Conservation (phyloP, 805 yeast genomes). For the Suhomyces kilbournensis region DNA sequence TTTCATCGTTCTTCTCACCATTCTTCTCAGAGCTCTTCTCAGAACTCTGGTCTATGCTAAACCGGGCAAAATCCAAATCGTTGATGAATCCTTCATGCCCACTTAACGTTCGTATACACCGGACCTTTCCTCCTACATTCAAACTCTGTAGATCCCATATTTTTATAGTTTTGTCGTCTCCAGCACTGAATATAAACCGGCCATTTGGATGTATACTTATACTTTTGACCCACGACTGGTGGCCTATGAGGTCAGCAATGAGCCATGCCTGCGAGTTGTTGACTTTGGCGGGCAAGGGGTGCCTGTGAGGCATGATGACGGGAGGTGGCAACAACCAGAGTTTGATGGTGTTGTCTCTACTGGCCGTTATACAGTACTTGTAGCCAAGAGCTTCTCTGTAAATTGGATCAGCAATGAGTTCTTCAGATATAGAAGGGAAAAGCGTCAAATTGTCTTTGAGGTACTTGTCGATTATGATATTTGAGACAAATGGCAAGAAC, state of each 20-base stretch:
- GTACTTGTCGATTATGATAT: conserved; percentile 46
- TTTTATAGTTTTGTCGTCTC: conserved; percentile 75
- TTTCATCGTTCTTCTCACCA: conserved; percentile 5
- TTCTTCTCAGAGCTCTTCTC: conserved; percentile 1
- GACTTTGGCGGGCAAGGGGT: conserved; percentile 50
- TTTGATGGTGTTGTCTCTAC: conserved; percentile 71
- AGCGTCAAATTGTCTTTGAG: conserved; percentile 29
- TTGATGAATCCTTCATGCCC: conserved; percentile 80
- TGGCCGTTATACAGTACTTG: conserved; percentile 73
- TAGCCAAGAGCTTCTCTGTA: conserved; percentile 45
- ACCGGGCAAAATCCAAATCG: conserved; percentile 53
- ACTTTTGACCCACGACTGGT: conserved; percentile 82
- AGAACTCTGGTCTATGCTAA: conserved; percentile 17
- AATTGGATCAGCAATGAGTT: conserved; percentile 22
- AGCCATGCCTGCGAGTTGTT: conserved; percentile 60
- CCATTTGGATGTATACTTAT: conserved; percentile 75
- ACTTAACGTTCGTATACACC: conserved; percentile 45
- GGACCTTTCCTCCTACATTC: conserved; percentile 41
- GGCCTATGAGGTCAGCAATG: conserved; percentile 62
- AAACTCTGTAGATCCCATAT: conserved; percentile 67
- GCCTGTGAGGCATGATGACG: conserved; percentile 48
- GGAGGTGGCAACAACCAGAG: conserved; percentile 81
- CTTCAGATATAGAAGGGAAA: conserved; percentile 32
- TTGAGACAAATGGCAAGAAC: conserved; percentile 57
- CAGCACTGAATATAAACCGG: conserved; percentile 59